Base-by-base conservation (phyloP, 2,329 filamentous ascomycete species). In the Fusarium sp. region DNA sequence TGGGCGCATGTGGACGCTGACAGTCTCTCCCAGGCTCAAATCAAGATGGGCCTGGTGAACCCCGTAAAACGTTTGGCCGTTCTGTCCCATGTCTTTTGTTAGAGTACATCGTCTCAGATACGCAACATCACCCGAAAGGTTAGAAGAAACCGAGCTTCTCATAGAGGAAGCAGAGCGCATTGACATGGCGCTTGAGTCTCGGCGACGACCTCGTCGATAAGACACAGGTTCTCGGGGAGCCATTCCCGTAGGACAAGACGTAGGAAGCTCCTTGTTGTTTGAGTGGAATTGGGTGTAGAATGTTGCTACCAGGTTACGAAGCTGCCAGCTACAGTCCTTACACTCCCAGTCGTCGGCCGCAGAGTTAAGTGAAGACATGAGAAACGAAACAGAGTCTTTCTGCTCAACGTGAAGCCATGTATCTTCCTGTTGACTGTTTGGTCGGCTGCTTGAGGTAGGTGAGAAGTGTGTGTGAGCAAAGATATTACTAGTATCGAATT, bases 301-400 rank as follows among this genome's bases (percentile, higher is more conserved):
- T 29, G 35, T 55, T 7, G 23, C 25, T 11, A 41, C 55, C 31
- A 67, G 41, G n/a, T 31, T 49, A 18, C 64, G 64, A 10, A 67
- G 33, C 23, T 52, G 59, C 64, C 39, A 52, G 21, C 63, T 62
- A 23, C 63, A 67, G 18, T 48, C 35, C n/a, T 61, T 61, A 9
- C 64, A 67, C 7, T 67, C 41, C 64, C 63, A 67, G 8, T 42
- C 37, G n/a, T 67, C 63, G 25, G 64, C 64, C 18, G 31, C 63
- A 6, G 49, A 9, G 16, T 67, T 33, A 5, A 67, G 25, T 10
- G 48, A 37, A 14, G 63, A 38, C 19, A 41, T 19, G 16, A 67
- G 31, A 10, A 67, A 23, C 10, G 64, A 21, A 18, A 33, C 19
- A 14, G 46, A 61, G 41, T 62, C 55, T 9, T 45, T 49, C 21